Evolutionary conservation across 2,329 filamentous ascomycete species (phyloP), one percentile per base, ranked within the genome.

Genomic region (Harringtonia aguacate): DNA sequence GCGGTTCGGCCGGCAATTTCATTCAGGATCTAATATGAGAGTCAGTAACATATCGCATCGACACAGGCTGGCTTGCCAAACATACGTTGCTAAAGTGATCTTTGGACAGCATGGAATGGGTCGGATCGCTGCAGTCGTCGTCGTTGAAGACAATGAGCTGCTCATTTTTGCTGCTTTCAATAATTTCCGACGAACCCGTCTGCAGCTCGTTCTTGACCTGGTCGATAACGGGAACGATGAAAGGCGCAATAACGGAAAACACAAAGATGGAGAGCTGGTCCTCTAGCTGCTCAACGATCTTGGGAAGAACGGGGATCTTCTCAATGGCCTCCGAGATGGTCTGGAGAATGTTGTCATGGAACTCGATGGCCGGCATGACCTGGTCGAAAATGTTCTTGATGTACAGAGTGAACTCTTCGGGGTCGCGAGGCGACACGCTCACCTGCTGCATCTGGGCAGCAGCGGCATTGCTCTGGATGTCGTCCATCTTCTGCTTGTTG

Each of bases 41-140:
- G 10, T 10, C 24, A 27, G 24, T 27, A 27, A 7, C 10, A 27
- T 6, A 6, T 7, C 10, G 24, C 24, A 27, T 27, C 24, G 24
- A 27, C 24, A 27, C 24, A 10, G 24, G 24, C 24, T 27, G 24
- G 6, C 24, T 7, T n/a, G n/a, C n/a, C n/a, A 27, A 12, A 54
- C 70, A 63, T 60, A 83, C 70, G 57, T 94, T 94, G 50, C 83
- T 85, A 62, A 95, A 95, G 64, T 95, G 89, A 56, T 95, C 89
- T 67, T 95, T 95, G 47, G 87, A 88, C 42, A 95, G 69, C 89
- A 95, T 95, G 18, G 86, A 94, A 67, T 95, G 89, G 2, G 89
- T 95, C 0, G 89, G 90, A 56, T 95, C 83, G 18, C 78, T 79
- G 50, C 69, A 84, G 41, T 74, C 50, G 56, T 94, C 82, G 52